Evolutionary conservation across 345 rosid species (phyloP).

Genomic region (Raphanus sativus): DNA sequence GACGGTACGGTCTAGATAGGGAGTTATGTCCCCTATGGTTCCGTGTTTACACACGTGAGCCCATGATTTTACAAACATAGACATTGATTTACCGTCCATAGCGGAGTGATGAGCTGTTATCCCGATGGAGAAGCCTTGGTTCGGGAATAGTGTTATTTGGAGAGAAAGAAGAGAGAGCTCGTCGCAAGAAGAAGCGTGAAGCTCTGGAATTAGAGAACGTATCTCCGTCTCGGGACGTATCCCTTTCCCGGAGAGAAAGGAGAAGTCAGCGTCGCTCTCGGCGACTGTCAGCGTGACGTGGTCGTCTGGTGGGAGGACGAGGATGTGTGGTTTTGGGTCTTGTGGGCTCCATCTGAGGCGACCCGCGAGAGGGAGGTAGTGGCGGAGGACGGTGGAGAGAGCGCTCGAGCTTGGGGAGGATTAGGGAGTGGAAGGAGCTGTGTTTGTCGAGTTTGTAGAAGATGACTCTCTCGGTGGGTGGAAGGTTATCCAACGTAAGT

Average conservation of each 20-base stretch:
- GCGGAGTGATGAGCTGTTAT: constrained; percentile 25
- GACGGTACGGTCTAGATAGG: constrained; percentile 30
- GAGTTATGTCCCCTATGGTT: neutral
- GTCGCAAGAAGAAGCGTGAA: neutral
- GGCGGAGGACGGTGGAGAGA: constrained; percentile 38
- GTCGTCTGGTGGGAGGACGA: constrained; percentile 29
- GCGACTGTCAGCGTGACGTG: constrained; percentile 37
- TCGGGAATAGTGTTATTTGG: constrained; percentile 29
- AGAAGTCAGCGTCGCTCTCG: constrained; percentile 29
- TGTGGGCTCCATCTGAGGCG: constrained; percentile 32
- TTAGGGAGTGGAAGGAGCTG: constrained; percentile 14
- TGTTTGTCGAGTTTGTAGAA: constrained; percentile 22
- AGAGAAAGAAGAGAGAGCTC: neutral
- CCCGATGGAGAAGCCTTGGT: constrained; percentile 37
- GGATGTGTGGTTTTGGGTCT: constrained; percentile 28
- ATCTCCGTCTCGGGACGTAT: constrained; percentile 10
- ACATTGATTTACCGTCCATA: constrained; percentile 24
- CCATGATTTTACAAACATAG: constrained; percentile 34
- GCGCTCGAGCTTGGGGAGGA: constrained; percentile 38
- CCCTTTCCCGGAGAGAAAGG: constrained; percentile 10
- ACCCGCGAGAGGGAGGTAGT: constrained; percentile 44
- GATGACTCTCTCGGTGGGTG: constrained; percentile 11
- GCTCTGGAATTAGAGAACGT: constrained; percentile 26
- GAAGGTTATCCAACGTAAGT: constrained; percentile 26
- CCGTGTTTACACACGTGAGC: constrained; percentile 26